These are phyloP conservation scores for Camelina neglecta DNA, from an alignment of 345 rosid species.

Conservation along the genomic window DNA sequence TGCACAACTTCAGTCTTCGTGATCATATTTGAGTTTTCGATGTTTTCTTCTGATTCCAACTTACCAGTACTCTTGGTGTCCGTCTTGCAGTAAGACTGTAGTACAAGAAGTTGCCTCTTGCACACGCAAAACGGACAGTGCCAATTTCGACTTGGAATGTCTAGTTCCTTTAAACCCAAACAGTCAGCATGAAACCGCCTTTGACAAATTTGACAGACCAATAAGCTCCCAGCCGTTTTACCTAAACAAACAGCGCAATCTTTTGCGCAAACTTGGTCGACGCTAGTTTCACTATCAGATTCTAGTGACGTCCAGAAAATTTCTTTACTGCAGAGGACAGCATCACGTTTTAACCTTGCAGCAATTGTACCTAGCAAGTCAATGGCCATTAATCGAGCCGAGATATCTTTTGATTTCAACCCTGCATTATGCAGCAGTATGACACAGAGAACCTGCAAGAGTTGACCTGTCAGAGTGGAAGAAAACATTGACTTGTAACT, in stretches of 20 bases:
- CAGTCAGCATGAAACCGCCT: conserved; percentile 89
- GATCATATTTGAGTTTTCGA: conserved; percentile 53
- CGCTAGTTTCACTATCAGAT: conserved; percentile 52
- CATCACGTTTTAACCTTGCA: conserved; percentile 86
- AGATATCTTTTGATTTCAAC: conserved; percentile 84
- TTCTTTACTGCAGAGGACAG: conserved; percentile 60
- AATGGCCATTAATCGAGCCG: conserved; percentile 94
- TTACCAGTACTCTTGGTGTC: conserved; percentile 56
- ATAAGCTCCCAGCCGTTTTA: conserved; percentile 64
- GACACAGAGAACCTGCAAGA: conserved; percentile 93
- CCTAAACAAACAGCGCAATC: conserved; percentile 81
- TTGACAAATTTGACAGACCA: conserved; percentile 78
- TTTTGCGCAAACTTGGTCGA: conserved; percentile 50
- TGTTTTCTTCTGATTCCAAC: conserved; percentile 44
- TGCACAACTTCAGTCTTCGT: conserved; percentile 77
- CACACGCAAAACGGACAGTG: conserved; percentile 80
- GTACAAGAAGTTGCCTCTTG: conserved; percentile 83
- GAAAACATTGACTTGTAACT: conserved; percentile 20
- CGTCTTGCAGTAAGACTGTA: conserved; percentile 75
- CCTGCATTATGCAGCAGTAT: conserved; percentile 96
- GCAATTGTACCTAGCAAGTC: conserved; percentile 95
- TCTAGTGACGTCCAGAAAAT: conserved; percentile 71
- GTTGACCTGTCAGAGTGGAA: conserved; percentile 41
- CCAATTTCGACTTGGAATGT: conserved; percentile 71
- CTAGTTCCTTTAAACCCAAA: conserved; percentile 83